Evolutionary conservation across 2,329 filamentous ascomycete genomes (phyloP), one percentile per base, ranked within the genome.

Genomic region (Paramyrothecium roridum): DNA sequence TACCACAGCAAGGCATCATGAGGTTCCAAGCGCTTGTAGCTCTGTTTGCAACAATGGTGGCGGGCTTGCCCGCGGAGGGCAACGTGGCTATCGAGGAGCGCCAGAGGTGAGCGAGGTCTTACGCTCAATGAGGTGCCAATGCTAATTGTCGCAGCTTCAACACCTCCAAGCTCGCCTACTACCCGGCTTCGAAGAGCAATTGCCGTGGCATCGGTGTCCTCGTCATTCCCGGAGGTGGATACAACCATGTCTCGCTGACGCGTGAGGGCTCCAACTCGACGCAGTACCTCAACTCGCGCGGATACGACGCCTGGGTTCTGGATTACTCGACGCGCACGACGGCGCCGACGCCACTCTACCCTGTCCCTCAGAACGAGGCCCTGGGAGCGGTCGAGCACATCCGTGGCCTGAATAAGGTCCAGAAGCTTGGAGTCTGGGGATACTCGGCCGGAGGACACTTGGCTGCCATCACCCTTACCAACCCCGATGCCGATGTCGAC

Each of bases 381-480:
- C 53, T 63, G 6, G 57, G 55, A 12, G 56, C 61, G 2, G 53
- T 64, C 19, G n/a, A 48, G 20, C 50, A 57, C 40, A 62, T 64
- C 53, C 56, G 61, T 40, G 21, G 11, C 16, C 57, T 57, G 53
- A 56, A 57, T 26, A 52, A 55, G 11, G 52, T 55, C 26, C 34
- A 45, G 26, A 64, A 61, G 49, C 61, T 63, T 13, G 61, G 61
- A 30, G 59, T 64, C 49, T 64, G 61, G 61, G 61, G 61, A 16
- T 64, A 59, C 54, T 64, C 61, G 30, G 61, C 61, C 7, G 61
- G 61, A 21, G 61, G 59, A n/a, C 61, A 64, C 51, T 57, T 64
- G 13, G 54, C 61, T 2, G 61, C 61, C n/a, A 52, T 61, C 30
- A 64, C 59, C 3, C 50, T 59, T 12, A 63, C 61, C 21, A 55